Percentiles rank a stretch among this genome's conserved stretches.
phyloP scores from a whole-genome alignment of 1,284 basidiomycete species.

The Pseudozyma pruni region DNA sequence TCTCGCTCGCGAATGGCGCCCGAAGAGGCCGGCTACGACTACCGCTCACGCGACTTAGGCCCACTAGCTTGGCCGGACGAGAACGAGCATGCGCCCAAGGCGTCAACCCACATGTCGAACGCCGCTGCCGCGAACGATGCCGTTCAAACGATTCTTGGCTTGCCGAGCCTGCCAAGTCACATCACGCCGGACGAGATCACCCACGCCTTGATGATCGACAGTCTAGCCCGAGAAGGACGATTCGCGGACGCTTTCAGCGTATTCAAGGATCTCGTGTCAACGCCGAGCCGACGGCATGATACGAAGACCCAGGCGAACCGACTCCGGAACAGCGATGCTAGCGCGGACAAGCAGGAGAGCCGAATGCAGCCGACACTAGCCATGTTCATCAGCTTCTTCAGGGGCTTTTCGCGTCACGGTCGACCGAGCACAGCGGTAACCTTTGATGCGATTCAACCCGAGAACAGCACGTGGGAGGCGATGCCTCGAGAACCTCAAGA shows the following conservation, averaged over 20 bases:
- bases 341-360: not conserved
- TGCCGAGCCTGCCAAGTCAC: conserved; percentile 10
- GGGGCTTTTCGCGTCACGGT: conserved; percentile 29
- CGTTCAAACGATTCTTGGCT: conserved; percentile 10
- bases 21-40: not conserved
- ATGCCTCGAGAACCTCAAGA: no score
- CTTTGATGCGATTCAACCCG: conserved; percentile 15
- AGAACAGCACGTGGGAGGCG: conserved; percentile 28
- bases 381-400: conserved; percentile 45
- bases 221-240: conserved; percentile 25
- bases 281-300: conserved; percentile 3
- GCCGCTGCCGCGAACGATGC: not conserved
- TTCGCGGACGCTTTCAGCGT: conserved; percentile 39
- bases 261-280: conserved; percentile 42
- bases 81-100: not conserved
- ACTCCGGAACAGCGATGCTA: not conserved
- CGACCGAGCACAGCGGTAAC: conserved; percentile 5
- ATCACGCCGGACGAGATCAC: conserved; percentile 34
- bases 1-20: not conserved
- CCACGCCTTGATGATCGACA: conserved; percentile 32
- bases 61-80: conserved; percentile 25
- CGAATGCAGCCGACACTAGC: conserved; percentile 27
- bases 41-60: not conserved
- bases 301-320: not conserved
- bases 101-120: not conserved